Conservation (phyloP, 345 rosid genomes). For the Erucastrum elatum region DNA sequence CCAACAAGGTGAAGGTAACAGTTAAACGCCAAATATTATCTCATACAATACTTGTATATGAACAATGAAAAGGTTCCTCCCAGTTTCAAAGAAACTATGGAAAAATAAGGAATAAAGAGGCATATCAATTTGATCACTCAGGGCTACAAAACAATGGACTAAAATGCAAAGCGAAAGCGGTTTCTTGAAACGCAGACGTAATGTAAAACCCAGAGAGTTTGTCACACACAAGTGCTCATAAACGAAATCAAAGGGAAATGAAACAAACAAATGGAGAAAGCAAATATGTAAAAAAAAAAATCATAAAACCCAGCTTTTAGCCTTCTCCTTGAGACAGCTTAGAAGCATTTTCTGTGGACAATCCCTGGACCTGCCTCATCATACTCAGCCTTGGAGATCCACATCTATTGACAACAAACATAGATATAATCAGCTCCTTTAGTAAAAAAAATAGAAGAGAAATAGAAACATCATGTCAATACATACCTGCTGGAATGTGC, state of each 20-base stretch:
- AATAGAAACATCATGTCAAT: no score
- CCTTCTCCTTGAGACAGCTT: constrained; percentile 32
- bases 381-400: constrained; percentile 46
- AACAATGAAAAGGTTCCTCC: constrained; percentile 35
- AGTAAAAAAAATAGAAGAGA: no score
- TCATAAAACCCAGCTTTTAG: constrained; percentile 26
- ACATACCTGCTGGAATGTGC: constrained; percentile 74
- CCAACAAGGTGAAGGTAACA: not conserved
- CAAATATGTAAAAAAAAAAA: constrained; percentile 24
- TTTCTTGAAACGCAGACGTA: constrained; percentile 35
- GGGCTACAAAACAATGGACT: constrained; percentile 44
- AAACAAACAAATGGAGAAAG: constrained; percentile 40
- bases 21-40: not conserved
- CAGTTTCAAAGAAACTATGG: constrained; percentile 24
- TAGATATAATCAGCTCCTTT: constrained; percentile 27
- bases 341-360: constrained; percentile 45
- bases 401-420: no score
- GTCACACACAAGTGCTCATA: constrained; percentile 18
- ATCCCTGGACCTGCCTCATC: constrained; percentile 47
- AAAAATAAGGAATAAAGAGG: constrained; percentile 33
- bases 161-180: constrained; percentile 14
- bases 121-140: constrained; percentile 40
- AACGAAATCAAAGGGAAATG: constrained; percentile 32
- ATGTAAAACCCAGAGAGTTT: constrained; percentile 38
- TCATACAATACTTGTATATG: constrained; percentile 34